Conservation (phyloP, 2,329 filamentous ascomycete genomes). For the Verticillium dahliae region DNA sequence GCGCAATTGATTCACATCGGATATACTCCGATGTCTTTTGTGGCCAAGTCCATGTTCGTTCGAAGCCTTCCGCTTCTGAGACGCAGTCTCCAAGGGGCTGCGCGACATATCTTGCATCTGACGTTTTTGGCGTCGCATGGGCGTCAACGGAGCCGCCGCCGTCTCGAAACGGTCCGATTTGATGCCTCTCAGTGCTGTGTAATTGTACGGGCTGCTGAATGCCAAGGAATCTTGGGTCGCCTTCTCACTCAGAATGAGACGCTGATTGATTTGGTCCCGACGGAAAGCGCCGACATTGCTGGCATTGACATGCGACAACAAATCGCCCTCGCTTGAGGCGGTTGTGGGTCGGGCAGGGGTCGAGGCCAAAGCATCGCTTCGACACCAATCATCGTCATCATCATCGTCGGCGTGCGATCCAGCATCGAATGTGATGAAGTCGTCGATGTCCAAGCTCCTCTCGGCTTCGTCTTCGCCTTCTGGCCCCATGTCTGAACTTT, state of each 20-base stretch:
- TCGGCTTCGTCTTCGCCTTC: slow-evolving; percentile 60
- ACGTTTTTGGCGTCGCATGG: slow-evolving; percentile 53
- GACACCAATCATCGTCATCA: slow-evolving; percentile 41
- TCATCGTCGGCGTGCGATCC: slow-evolving; percentile 54
- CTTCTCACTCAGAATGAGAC: slow-evolving; percentile 53
- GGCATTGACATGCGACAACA: slow-evolving; percentile 53
- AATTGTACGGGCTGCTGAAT: slow-evolving; percentile 53
- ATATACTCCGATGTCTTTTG: slow-evolving; percentile 54
- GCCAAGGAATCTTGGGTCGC: slow-evolving; percentile 57
- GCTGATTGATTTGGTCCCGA: slow-evolving; percentile 56
- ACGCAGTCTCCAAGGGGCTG: slow-evolving; percentile 41
- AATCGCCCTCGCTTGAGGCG: slow-evolving; percentile 37
- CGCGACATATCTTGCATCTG: slow-evolving; percentile 34
- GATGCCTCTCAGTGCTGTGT: slow-evolving; percentile 55
- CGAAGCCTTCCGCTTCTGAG: slow-evolving; percentile 51
- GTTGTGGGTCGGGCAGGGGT: slow-evolving; percentile 46
- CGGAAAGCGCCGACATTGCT: slow-evolving; percentile 75
- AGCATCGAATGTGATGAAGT: slow-evolving; percentile 65
- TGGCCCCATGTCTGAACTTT: slow-evolving; percentile 40
- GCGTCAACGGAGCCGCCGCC: slow-evolving; percentile 62
- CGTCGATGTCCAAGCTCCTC: slow-evolving; percentile 57
- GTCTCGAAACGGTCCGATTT: slow-evolving; percentile 60
- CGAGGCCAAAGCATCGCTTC: slow-evolving; percentile 41
- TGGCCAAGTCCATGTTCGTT: slow-evolving; percentile 34
- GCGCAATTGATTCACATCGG: slow-evolving; percentile 44